Evolutionary conservation across 768 basidiomycete genomes (phyloP).

Genomic region (Antrodiella citrinella): DNA sequence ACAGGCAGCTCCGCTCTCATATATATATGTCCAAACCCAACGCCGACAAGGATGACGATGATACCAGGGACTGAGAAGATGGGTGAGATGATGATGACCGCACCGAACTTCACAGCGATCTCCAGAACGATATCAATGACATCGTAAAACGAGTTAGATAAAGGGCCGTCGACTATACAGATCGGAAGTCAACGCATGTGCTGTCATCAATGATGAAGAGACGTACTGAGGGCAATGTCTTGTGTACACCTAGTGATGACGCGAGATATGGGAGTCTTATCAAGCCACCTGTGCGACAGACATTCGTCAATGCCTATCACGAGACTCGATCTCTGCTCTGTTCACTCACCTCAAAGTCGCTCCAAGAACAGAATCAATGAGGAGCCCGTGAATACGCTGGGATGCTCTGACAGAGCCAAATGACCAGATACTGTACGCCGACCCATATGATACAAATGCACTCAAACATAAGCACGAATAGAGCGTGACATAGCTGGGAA

Average conservation of each 20-base stretch:
- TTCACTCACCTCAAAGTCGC: constrained; percentile 47
- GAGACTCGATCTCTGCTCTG: constrained; percentile 18
- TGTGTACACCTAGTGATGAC: constrained; percentile 57
- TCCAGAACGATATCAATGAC: constrained; percentile 21
- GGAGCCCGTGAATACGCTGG: constrained; percentile 39
- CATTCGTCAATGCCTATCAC: not conserved
- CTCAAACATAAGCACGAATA: constrained; percentile 31
- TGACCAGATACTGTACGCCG: constrained; percentile 29
- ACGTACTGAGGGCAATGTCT: constrained; percentile 35
- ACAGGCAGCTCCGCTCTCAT: constrained; percentile 48
- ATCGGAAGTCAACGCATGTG: not conserved
- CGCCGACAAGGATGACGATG: constrained; percentile 28
- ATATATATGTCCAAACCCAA: constrained; percentile 36
- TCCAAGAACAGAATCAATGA: constrained; percentile 46
- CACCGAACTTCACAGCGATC: constrained; percentile 27
- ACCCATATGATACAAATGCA: constrained; percentile 24
- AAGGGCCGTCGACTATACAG: constrained; percentile 25
- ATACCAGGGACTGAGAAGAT: constrained; percentile 32
- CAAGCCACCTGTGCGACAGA: constrained; percentile 29
- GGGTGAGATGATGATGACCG: constrained; percentile 31
- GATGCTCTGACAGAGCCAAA: constrained; percentile 47
- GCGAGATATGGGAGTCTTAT: constrained; percentile 41
- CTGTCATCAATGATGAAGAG: not conserved
- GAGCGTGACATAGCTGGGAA: constrained; percentile 37
- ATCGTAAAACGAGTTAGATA: constrained; percentile 16